Conservation (phyloP, 495 filamentous ascomycete genomes). For the Penicillium psychrofluorescens region DNA sequence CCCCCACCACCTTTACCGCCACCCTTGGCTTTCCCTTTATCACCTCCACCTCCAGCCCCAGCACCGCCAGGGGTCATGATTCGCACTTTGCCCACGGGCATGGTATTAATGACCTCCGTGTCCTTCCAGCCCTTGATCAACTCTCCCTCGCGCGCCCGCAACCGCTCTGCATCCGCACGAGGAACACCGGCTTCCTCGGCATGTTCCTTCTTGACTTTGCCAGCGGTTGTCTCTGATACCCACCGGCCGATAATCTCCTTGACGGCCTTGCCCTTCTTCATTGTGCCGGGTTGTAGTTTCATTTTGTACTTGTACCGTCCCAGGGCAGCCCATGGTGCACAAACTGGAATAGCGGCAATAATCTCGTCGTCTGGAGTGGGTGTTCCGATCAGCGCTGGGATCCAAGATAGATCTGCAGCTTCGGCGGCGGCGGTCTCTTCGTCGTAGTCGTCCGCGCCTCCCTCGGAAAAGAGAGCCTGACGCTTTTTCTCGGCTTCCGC, state of each 20-base stretch:
- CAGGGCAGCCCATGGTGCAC: conserved; percentile 83
- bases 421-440: conserved; percentile 41
- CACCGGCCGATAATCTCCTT: conserved; percentile 78
- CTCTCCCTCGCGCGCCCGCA: conserved; percentile 78
- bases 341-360: conserved; percentile 81
- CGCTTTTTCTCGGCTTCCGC: conserved; percentile 52
- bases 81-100: conserved; percentile 81
- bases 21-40: conserved; percentile 41
- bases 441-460: conserved; percentile 50
- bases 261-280: conserved; percentile 93
- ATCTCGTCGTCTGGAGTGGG: conserved; percentile 80
- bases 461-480: conserved; percentile 49
- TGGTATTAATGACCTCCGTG: conserved; percentile 69
- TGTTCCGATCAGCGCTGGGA: conserved; percentile 71
- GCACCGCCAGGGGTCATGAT: conserved; percentile 57
- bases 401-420: conserved; percentile 43
- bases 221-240: conserved; percentile 45
- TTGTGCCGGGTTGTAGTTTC: conserved; percentile 82
- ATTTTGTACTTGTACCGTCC: conserved; percentile 75
- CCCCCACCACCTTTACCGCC: conserved; percentile 20
- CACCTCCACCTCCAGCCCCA: conserved; percentile 34
- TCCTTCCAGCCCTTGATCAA: conserved; percentile 73
- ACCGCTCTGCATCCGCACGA: conserved; percentile 61
- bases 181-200: conserved; percentile 45
- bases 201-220: conserved; percentile 42